Evolutionary conservation across 129 eudicot genomes (phyloP).

Genomic region (Pittosporum tobira): DNA sequence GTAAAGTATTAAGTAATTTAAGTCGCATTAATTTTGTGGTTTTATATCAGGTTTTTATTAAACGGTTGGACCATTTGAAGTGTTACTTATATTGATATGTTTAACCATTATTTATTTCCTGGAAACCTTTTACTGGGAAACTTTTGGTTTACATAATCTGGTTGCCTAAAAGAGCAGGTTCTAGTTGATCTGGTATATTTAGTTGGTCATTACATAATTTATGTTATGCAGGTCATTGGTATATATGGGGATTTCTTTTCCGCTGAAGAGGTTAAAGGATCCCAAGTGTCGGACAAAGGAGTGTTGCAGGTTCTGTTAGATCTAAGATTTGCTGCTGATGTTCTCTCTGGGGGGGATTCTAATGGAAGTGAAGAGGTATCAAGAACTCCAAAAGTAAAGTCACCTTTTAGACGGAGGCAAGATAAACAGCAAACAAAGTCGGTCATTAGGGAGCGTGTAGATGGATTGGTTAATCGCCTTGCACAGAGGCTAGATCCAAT

Average conservation of each 20-base stretch:
- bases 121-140: too few species aligned
- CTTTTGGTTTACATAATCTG: neutral
- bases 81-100: too few species aligned
- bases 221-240: conserved; percentile 51
- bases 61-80: too few species aligned
- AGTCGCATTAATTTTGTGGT: too few species aligned
- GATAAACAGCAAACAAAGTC: conserved; percentile 48
- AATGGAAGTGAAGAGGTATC: conserved; percentile 33
- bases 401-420: conserved; percentile 63
- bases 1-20: too few species aligned
- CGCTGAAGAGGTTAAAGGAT: conserved; percentile 30
- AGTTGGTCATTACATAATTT: conserved; percentile 1
- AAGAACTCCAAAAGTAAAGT: conserved; percentile 39
- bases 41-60: too few species aligned
- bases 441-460: conserved; percentile 39
- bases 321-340: conserved; percentile 75
- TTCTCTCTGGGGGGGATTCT: conserved; percentile 66
- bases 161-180: conserved; percentile 6
- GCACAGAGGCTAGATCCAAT: conserved; percentile 91
- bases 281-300: conserved; percentile 77
- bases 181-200: conserved; percentile 2
- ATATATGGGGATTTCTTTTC: conserved; percentile 54
- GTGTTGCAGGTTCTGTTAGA: conserved; percentile 75
- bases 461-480: conserved; percentile 48
- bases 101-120: too few species aligned